Evolutionary conservation across 805 yeast genomes (phyloP), one percentile per base, ranked within the genome.

Genomic region (Teunomyces atbi): DNA sequence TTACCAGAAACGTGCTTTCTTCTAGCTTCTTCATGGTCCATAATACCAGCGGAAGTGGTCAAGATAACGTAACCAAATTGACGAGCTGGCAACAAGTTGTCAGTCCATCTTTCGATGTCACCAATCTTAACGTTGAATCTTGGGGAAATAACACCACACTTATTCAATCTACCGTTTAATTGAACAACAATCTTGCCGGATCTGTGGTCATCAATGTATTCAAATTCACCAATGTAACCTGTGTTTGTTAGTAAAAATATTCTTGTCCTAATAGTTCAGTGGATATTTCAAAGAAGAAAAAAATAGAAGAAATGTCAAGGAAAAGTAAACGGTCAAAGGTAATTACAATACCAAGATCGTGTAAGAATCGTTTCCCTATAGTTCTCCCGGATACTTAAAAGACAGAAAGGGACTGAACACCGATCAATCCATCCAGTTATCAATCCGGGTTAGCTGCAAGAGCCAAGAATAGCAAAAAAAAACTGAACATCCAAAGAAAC

Each of bases 201-300:
- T 83, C 97, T 89, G 91, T 90, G 97, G 83, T 90, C 97, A 71
- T 90, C 97, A 66, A 90, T 90, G 85, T 85, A 89, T 83, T 91
- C 97, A 76, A 90, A 90, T 79, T 90, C 97, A 69, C 91, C 97
- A 80, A 90, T 91, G 94, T 91, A 91, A 69, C 56, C 56, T 52
- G 36, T 23, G 19, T 29, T 29, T 46, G 62, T 60, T 59, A 61
- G 65, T 61, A 55, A 42, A 8, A 42, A 27, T 34, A 4, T 35
- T 42, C 27, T 42, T 27, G 23, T 34, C 28, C 21, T 12, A 27
- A 7, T 13, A 26, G 20, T 35, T n/a, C 30, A 42, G 34, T 30
- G 13, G n/a, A 23, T 6, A 23, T 23, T 23, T 6, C 30, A 23
- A 29, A 35, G 23, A 35, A 21, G 6, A 21, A 30, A 16, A 33